Percentiles rank a stretch among this genome's conserved stretches.
Conservation (phyloP, 805 yeast species). For the Brettanomyces anomalus region DNA sequence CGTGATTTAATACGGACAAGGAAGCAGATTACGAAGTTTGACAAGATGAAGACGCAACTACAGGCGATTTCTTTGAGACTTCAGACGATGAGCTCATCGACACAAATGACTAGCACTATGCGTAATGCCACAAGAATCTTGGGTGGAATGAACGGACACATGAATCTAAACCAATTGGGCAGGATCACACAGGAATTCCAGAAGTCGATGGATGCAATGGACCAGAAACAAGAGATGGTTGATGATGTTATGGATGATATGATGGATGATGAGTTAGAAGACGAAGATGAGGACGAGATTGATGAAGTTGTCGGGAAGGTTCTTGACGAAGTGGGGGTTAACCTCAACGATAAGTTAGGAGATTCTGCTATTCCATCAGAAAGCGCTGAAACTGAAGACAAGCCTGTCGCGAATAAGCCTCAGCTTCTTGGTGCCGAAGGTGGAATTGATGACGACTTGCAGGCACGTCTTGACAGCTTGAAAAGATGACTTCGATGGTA, state of each 20-base stretch:
- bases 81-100: conserved; percentile 87
- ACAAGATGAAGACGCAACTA: conserved; percentile 86
- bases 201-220: conserved; percentile 91
- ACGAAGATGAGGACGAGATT: conserved; percentile 73
- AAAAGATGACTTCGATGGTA: conserved; percentile 36
- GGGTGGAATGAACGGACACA: conserved; percentile 72
- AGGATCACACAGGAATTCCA: conserved; percentile 94
- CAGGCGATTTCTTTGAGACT: conserved; percentile 91
- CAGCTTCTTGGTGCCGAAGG: conserved; percentile 30
- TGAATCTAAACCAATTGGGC: conserved; percentile 86
- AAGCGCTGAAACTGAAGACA: conserved; percentile 2
- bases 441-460: conserved; percentile 62
- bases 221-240: conserved; percentile 97
- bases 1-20: conserved; percentile 88
- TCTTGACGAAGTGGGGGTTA: conserved; percentile 93
- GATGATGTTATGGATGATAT: conserved; percentile 97
- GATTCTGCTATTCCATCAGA: conserved; percentile 29
- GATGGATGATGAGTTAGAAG: conserved; percentile 84
- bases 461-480: conserved; percentile 78
- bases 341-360: conserved; percentile 43
- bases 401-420: conserved; percentile 23
- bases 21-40: conserved; percentile 76
- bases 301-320: conserved; percentile 89
- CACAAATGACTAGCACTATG: conserved; percentile 94
- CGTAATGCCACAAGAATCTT: conserved; percentile 82